A percentile compares a stretch with the other conserved stretches of the same genome.
Evolutionary conservation across 1,284 basidiomycete genomes (phyloP).

Genomic region (Wallemia hederae): DNA sequence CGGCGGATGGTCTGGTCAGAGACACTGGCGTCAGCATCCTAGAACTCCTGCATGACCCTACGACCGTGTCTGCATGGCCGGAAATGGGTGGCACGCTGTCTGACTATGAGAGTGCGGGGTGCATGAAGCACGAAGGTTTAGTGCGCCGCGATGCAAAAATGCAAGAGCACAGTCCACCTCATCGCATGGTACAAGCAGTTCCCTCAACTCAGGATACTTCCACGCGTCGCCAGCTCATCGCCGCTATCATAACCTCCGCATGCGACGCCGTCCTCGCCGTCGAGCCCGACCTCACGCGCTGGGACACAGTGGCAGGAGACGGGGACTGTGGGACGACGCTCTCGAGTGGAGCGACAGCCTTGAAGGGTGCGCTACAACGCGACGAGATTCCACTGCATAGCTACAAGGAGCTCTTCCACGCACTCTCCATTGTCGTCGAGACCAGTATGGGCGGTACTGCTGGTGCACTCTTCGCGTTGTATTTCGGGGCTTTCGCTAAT

Average conservation of each 20-base stretch:
- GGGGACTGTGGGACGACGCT: slow-evolving; percentile 18
- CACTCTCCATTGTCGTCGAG: slow-evolving; percentile 9
- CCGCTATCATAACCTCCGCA: slow-evolving; percentile 5
- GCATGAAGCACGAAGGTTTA: too few relatives aligned
- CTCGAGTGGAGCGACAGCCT: slow-evolving; percentile 12
- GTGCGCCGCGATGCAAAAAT: too few relatives aligned
- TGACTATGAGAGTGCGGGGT: too few relatives aligned
- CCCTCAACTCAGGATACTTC: neutral
- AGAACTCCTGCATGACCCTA: slow-evolving; percentile 19
- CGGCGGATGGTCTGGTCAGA: slow-evolving; percentile 9
- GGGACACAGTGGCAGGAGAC: slow-evolving; percentile 19
- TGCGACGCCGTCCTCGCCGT: slow-evolving; percentile 16
- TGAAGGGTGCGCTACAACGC: slow-evolving; percentile 3
- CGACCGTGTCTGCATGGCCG: slow-evolving; percentile 16
- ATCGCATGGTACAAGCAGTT: too few relatives aligned
- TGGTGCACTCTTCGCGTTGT: slow-evolving; percentile 24
- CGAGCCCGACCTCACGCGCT: slow-evolving; percentile 19
- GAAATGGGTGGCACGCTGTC: neutral
- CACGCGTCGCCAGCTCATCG: neutral
- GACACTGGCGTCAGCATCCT: slow-evolving; percentile 6
- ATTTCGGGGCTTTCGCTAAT: slow-evolving; percentile 20
- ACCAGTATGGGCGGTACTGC: slow-evolving; percentile 17
- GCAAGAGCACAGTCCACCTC: too few relatives aligned
- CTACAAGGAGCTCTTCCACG: neutral
- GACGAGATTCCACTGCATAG: neutral